phyloP scores from a whole-genome alignment of 495 filamentous ascomycete species.

The Hypoxylon crocopeplum region DNA sequence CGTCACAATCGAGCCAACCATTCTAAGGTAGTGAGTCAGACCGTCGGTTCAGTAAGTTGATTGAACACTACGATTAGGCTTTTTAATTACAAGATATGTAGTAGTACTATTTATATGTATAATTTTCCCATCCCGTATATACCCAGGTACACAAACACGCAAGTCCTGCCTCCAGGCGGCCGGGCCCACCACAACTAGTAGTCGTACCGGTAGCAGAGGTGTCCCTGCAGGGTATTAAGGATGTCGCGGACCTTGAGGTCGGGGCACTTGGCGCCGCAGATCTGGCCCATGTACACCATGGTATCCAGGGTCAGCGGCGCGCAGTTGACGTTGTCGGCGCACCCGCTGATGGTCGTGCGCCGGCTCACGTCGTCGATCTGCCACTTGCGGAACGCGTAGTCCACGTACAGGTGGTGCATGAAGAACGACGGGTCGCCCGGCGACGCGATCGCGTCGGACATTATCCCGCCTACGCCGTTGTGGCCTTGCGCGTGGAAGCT shows the following conservation, averaged over 20 bases:
- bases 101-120: too few relatives aligned
- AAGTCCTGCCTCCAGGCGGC: background rate
- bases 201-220: conserved; percentile 43
- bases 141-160: too few relatives aligned
- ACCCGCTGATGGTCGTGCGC: conserved; percentile 40
- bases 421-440: conserved; percentile 70
- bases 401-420: conserved; percentile 69
- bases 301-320: conserved; percentile 44
- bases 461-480: conserved; percentile 56
- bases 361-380: conserved; percentile 46
- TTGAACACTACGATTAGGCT: too few relatives aligned
- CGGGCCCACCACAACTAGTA: conserved; percentile 28
- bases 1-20: background rate
- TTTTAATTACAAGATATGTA: conserved; percentile 3
- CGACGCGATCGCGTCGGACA: conserved; percentile 58
- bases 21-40: too few relatives aligned
- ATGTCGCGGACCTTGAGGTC: conserved; percentile 42
- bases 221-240: conserved; percentile 41
- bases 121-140: too few relatives aligned
- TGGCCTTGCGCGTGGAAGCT: conserved; percentile 43
- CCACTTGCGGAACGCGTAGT: conserved; percentile 71
- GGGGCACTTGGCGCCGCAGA: conserved; percentile 48
- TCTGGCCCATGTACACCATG: conserved; percentile 45
- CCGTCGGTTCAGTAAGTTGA: too few relatives aligned
- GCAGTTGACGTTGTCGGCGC: conserved; percentile 39